Percentiles rank a stretch among this genome's conserved stretches.
Conservation (phyloP, 179 eudicot genomes). For the Beta lomatogona region DNA sequence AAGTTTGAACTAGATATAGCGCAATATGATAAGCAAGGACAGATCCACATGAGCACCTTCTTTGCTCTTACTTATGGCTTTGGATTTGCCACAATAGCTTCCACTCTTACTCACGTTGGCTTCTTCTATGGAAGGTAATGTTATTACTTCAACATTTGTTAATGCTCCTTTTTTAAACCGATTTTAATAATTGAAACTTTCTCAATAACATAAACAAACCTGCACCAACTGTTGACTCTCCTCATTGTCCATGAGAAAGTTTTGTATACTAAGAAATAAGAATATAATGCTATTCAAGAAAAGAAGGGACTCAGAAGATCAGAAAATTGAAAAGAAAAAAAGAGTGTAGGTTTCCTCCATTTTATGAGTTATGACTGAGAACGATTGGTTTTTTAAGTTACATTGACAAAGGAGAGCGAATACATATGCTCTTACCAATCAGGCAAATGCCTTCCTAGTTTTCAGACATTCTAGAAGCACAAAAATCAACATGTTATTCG, state of each 20-base stretch:
- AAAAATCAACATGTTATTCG: background rate
- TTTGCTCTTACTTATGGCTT: slow-evolving; percentile 92
- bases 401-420: too few species aligned
- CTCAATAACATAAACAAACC: background rate
- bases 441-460: background rate
- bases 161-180: background rate
- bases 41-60: slow-evolving; percentile 71
- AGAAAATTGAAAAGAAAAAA: background rate
- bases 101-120: slow-evolving; percentile 84
- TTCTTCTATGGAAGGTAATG: slow-evolving; percentile 86
- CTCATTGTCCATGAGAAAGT: background rate
- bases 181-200: background rate
- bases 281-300: background rate
- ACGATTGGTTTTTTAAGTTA: background rate
- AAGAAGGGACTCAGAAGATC: background rate
- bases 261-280: too few species aligned
- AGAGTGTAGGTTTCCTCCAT: background rate
- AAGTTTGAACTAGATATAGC: slow-evolving; percentile 64
- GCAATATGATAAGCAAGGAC: slow-evolving; percentile 61
- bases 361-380: background rate
- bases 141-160: background rate
- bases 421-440: background rate
- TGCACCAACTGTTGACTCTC: too few species aligned
- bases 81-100: slow-evolving; percentile 82
- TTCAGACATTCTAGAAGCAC: background rate